Conservation (phyloP, 768 basidiomycete species). For the Kwoniella bestiolae region DNA sequence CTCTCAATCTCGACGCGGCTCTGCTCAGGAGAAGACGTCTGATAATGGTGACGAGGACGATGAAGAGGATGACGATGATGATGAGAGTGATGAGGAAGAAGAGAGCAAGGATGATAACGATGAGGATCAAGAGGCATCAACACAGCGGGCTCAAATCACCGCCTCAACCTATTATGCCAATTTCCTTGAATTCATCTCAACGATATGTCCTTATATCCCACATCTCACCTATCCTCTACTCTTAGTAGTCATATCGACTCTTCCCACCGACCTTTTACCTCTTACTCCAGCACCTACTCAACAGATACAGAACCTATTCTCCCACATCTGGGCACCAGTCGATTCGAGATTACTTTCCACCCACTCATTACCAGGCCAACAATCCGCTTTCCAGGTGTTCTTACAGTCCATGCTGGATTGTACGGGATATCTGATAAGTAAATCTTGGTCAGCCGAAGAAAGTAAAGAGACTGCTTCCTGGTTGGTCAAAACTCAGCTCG, state of each 20-base stretch:
- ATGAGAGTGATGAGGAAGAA: constrained; percentile 58
- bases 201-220: constrained; percentile 79
- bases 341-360: constrained; percentile 70
- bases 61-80: constrained; percentile 52
- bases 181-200: constrained; percentile 77
- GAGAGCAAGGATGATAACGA: constrained; percentile 56
- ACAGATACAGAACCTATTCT: constrained; percentile 65
- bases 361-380: constrained; percentile 62
- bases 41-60: constrained; percentile 39
- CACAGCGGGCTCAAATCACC: not conserved
- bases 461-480: constrained; percentile 35
- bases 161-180: constrained; percentile 64
- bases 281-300: constrained; percentile 27
- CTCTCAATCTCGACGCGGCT: not conserved
- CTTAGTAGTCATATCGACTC: constrained; percentile 77
- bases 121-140: constrained; percentile 18
- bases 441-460: constrained; percentile 52
- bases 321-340: constrained; percentile 80
- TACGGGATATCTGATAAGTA: constrained; percentile 63
- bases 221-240: constrained; percentile 79
- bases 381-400: constrained; percentile 66
- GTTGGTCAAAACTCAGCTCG: constrained; percentile 58
- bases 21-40: not conserved
- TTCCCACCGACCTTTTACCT: constrained; percentile 62
- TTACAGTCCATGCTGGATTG: constrained; percentile 73